phyloP scores from a whole-genome alignment of 306 rosid genomes.

The Gastrolobium bilobum region DNA sequence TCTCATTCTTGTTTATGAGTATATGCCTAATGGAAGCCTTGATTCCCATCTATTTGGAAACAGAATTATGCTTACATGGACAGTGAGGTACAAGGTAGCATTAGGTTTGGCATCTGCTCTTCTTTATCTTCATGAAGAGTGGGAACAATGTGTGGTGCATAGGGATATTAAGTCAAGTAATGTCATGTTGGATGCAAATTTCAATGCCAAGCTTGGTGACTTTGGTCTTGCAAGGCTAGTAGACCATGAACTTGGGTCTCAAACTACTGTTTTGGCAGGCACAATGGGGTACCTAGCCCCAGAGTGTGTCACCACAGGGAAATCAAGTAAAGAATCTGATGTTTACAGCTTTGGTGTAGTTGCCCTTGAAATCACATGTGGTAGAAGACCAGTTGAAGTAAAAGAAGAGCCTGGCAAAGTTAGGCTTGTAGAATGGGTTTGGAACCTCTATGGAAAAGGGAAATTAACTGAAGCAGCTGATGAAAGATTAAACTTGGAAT shows the following conservation, averaged over 20 bases:
- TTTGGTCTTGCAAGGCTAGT: conserved; percentile 81
- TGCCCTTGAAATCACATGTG: conserved; percentile 75
- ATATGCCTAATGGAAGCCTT: conserved; percentile 84
- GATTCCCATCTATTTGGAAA: conserved; percentile 74
- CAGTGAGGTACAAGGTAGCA: conserved; percentile 66
- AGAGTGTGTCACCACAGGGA: conserved; percentile 75
- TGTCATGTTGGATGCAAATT: conserved; percentile 73
- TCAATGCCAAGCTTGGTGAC: conserved; percentile 82
- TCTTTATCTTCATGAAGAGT: conserved; percentile 81
- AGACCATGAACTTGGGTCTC: conserved; percentile 77
- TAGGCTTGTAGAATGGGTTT: conserved; percentile 77
- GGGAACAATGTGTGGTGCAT: conserved; percentile 89
- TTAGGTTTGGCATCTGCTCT: conserved; percentile 72
- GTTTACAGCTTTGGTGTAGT: conserved; percentile 84
- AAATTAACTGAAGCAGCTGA: conserved; percentile 61
- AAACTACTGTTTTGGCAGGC: conserved; percentile 80
- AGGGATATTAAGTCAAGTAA: conserved; percentile 85
- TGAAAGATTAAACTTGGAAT: conserved; percentile 50
- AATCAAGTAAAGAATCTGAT: conserved; percentile 77
- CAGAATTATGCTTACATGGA: conserved; percentile 59
- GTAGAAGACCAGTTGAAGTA: conserved; percentile 71
- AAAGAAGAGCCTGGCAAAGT: conserved; percentile 57
- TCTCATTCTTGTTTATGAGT: conserved; percentile 75
- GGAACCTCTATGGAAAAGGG: conserved; percentile 78
- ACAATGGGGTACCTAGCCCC: conserved; percentile 85